These are phyloP conservation scores for Omphalotus guepiniiformis DNA, from an alignment of 768 basidiomycete species.

Conservation along the genomic window DNA sequence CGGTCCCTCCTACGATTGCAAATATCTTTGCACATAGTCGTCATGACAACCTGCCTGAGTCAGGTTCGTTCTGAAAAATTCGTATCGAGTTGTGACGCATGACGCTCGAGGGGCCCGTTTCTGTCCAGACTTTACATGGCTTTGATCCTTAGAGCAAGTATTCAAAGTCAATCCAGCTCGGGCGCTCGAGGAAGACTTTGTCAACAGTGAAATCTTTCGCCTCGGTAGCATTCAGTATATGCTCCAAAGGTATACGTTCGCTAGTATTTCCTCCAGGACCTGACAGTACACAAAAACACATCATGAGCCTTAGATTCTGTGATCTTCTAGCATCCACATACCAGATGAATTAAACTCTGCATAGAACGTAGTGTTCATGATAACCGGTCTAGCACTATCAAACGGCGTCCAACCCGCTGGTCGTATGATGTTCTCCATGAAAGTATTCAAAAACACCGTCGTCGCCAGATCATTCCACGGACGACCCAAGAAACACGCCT, in stretches of 20 bases:
- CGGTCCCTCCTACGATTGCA: too few relatives aligned
- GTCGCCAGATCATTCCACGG: slow-evolving; percentile 62
- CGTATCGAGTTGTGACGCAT: too few relatives aligned
- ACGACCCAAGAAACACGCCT: slow-evolving; percentile 53
- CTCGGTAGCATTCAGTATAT: slow-evolving; percentile 38
- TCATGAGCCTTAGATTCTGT: neutral
- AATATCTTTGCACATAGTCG: too few relatives aligned
- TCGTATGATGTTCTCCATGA: slow-evolving; percentile 54
- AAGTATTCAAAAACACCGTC: slow-evolving; percentile 48
- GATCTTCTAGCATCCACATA: slow-evolving; percentile 17
- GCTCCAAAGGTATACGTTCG: slow-evolving; percentile 40
- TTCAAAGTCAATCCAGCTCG: slow-evolving; percentile 52
- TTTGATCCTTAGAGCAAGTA: slow-evolving; percentile 39
- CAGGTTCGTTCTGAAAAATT: too few relatives aligned
- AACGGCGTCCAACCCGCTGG: slow-evolving; percentile 52
- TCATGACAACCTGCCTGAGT: too few relatives aligned
- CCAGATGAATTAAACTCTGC: slow-evolving; percentile 56
- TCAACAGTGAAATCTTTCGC: slow-evolving; percentile 40
- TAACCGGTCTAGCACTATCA: slow-evolving; percentile 36
- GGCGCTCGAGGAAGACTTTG: slow-evolving; percentile 46
- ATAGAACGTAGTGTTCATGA: slow-evolving; percentile 52
- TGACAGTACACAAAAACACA: slow-evolving; percentile 13
- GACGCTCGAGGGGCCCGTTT: too few relatives aligned
- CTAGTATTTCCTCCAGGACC: slow-evolving; percentile 52
- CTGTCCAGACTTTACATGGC: too few relatives aligned